A percentile compares a stretch with the other conserved stretches of the same genome.
Evolutionary conservation across 208 protist species (phyloP).

Genomic region (Tritrichomonas foetus): DNA sequence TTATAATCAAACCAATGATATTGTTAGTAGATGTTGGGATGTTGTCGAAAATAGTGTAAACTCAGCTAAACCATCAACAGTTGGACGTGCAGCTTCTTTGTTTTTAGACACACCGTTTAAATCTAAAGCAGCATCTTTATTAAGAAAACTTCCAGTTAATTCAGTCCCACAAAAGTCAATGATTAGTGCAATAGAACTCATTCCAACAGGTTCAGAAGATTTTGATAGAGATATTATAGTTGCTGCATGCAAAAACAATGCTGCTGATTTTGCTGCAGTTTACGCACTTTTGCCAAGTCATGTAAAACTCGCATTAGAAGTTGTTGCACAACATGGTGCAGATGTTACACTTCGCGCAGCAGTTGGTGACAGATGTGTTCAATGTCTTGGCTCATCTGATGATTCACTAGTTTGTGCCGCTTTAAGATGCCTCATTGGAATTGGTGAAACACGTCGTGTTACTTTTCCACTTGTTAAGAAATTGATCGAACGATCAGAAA

Average conservation of each 20-base stretch:
- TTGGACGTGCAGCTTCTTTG: not conserved
- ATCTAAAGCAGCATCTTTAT: not conserved
- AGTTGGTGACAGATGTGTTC: not conserved
- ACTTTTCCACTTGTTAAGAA: too few species aligned
- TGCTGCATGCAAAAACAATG: not conserved
- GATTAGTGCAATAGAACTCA: not conserved
- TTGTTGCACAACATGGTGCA: not conserved
- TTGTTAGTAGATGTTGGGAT: not conserved
- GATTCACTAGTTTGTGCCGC: not conserved
- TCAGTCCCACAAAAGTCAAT: not conserved
- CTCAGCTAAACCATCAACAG: too few species aligned
- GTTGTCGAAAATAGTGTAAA: too few species aligned
- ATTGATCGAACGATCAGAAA: too few species aligned
- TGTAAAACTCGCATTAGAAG: conserved; percentile 14
- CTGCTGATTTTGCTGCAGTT: not conserved
- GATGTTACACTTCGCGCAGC: not conserved
- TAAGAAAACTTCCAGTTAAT: not conserved
- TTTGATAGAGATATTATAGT: conserved; percentile 10
- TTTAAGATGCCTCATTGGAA: not conserved
- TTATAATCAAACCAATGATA: too few species aligned
- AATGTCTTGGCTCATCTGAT: too few species aligned
- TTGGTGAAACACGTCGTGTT: not conserved
- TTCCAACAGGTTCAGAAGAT: not conserved
- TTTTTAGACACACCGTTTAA: not conserved
- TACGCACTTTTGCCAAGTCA: not conserved